Conservation (phyloP, 306 rosid genomes). For the Cicer yamashitae region DNA sequence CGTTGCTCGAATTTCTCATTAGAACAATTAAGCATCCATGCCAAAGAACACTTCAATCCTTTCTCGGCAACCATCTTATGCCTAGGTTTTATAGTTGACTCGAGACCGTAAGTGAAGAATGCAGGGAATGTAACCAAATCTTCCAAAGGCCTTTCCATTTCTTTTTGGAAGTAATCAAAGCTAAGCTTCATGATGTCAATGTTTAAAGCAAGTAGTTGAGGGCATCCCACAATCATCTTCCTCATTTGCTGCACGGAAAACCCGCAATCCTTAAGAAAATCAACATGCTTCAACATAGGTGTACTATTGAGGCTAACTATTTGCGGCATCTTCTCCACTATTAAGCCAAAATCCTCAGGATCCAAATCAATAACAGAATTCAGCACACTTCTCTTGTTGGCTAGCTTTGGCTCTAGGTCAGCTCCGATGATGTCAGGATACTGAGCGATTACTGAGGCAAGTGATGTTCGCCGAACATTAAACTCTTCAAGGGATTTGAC, state of each 20-base stretch:
- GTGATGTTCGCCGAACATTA: conserved; percentile 60
- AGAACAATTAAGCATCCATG: conserved; percentile 96
- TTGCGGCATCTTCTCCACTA: conserved; percentile 96
- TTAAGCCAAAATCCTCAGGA: conserved; percentile 72
- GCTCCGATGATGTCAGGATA: conserved; percentile 86
- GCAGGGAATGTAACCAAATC: conserved; percentile 86
- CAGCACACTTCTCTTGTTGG: conserved; percentile 62
- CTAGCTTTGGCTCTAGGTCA: conserved; percentile 74
- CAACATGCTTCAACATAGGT: conserved; percentile 78
- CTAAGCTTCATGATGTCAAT: conserved; percentile 80
- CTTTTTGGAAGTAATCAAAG: conserved; percentile 70
- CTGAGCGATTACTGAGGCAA: conserved; percentile 81
- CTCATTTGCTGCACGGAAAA: conserved; percentile 65
- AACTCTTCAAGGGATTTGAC: conserved; percentile 78
- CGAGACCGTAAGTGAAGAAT: conserved; percentile 88
- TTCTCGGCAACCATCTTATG: conserved; percentile 66
- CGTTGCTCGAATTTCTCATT: conserved; percentile 87
- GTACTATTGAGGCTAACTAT: conserved; percentile 72
- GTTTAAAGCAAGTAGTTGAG: conserved; percentile 92
- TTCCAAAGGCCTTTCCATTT: conserved; percentile 80
- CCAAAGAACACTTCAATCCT: conserved; percentile 83
- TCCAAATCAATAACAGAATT: conserved; percentile 66
- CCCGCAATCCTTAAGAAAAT: conserved; percentile 78
- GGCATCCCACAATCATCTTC: conserved; percentile 78
- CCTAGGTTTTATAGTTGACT: conserved; percentile 88